Evolutionary conservation across 2,329 filamentous ascomycete species (phyloP), one percentile per base, ranked within the genome.

Genomic region (Pseudocercospora musae): DNA sequence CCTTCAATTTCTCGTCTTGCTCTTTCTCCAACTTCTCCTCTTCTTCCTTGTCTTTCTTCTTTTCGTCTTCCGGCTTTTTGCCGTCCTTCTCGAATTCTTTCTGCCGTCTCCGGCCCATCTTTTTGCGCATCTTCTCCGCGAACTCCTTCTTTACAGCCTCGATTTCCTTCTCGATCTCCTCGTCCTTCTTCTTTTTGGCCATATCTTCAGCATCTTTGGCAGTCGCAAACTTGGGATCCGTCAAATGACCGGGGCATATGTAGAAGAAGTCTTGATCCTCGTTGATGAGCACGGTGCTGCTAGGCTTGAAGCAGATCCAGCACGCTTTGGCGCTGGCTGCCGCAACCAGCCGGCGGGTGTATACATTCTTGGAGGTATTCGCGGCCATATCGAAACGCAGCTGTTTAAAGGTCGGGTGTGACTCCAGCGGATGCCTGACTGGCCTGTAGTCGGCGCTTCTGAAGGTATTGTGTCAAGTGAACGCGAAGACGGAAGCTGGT

Each of bases 191-290:
- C 83, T 72, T 85, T 71, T 63, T 88, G 80, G 66, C 78, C 4
- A 78, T 63, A 20, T 78, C 78, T 71, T 93, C 89, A 63, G 90
- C 82, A 63, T 89, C 88, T 63, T 91, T 88, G 3, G 86, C 81
- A 23, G 82, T 82, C 72, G 90, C 94, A 75, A 97, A 98, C 44
- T 89, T 86, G 31, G 81, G 82, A 72, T 98, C 95, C 71, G 89
- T 91, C 8, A 98, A 80, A 76, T 99, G 95, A 31, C 84, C 81
- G 5, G 87, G 83, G 71, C 95, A 99, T 49, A 96, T 85, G 74
- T 96, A 97, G 80, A 99, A 98, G 66, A 72, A 69, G 78, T 95
- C 93, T 86, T 94, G 95, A 72, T 91, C 93, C 71, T 96, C 92
- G 8, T 92, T 96, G 69, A 96, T 91, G 59, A 99, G 81, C 18